Evolutionary conservation across 441 rosid species (phyloP), one percentile per base, ranked within the genome.

Genomic region (Melastoma candidum): DNA sequence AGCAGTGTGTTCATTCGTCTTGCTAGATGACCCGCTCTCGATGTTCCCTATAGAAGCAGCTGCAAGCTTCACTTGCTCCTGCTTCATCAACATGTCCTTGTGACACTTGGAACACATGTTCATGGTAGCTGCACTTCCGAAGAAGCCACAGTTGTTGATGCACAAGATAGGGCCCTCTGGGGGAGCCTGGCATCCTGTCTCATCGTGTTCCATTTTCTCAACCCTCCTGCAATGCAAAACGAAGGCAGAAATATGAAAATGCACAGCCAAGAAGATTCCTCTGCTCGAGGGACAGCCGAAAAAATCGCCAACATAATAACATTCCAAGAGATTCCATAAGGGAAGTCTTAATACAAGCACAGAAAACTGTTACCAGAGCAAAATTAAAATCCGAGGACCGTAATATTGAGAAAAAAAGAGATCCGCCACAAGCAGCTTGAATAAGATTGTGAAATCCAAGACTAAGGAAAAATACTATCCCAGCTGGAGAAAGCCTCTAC

Each of bases 131-230:
- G 78, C 65, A 53, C 83, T 82, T 56, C 85, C 85, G 5, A 77
- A 82, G 89, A 79, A 82, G 70, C 98, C 98, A 22, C 96, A 90
- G 50, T 87, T 87, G 75, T 90, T 90, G 51, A 83, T 36, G 69
- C 98, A 90, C 48, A 85, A 67, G 68, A 83, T 83, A 5, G 96
- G 90, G 51, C 86, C 74, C 66, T 90, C 97, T 2, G 94, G 90
- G 59, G 92, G 84, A 67, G 95, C 84, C 64, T 87, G 97, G 75
- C 96, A 90, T 73, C 92, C 96, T 68, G 96, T 87, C 78, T 90
- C 83, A 55, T 89, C 88, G 46, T 84, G 95, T 74, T 85, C 93
- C 97, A 89, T 89, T 65, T 81, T 77, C 69, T 63, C 70, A 60
- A 63, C 68, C 57, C 70, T 63, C 66, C 77, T 77, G 70, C 60